Base-by-base conservation (phyloP, 2,329 filamentous ascomycete species). In the Chalara sp. region DNA sequence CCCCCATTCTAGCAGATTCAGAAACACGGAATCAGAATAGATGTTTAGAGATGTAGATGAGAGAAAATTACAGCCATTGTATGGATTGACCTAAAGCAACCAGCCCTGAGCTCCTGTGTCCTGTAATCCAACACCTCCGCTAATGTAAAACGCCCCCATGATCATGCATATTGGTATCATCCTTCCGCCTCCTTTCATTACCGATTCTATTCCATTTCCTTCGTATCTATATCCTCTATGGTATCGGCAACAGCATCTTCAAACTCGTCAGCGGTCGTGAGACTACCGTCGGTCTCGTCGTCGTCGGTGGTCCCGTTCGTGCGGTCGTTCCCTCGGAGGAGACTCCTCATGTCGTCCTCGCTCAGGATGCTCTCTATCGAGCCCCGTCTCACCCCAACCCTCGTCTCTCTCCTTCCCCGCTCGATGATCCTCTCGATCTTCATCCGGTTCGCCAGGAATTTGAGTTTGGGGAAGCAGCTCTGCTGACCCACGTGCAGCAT, bases 401-500 rank as follows among this genome's bases (percentile, higher is more conserved):
- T 67, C 35, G 79, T 80, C 63, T 78, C 76, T 46, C 71, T 67
- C 13, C 82, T 68, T 1, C 81, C 83, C 54, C 71, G 67, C 61
- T 85, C 81, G n/a, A 86, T 75, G 46, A 80, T 64, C 46, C 84
- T 76, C 70, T 99, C 93, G 6, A 96, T 75, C 61, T 88, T 89
- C 58, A 96, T 79, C 47, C 93, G 73, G 65, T 99, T 99, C 29
- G 79, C 81, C 53, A 97, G 81, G 64, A 97, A 99, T 64, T 93
- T 88, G 47, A 99, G 75, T 66, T 93, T 95, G 0, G 93, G 89
- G 65, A 95, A 99, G 1, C 87, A 82, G 56, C 87, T 90, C 67
- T 93, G 87, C 67, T 95, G 87, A 21, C 93, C 93, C 52, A 89
- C 86, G 55, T 90, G 86, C 11, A 99, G 80, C 92, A 97, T 96